A percentile compares a stretch with the other conserved stretches of the same genome.
phyloP scores from a whole-genome alignment of 179 eudicot species.

The Camellia oleifera region DNA sequence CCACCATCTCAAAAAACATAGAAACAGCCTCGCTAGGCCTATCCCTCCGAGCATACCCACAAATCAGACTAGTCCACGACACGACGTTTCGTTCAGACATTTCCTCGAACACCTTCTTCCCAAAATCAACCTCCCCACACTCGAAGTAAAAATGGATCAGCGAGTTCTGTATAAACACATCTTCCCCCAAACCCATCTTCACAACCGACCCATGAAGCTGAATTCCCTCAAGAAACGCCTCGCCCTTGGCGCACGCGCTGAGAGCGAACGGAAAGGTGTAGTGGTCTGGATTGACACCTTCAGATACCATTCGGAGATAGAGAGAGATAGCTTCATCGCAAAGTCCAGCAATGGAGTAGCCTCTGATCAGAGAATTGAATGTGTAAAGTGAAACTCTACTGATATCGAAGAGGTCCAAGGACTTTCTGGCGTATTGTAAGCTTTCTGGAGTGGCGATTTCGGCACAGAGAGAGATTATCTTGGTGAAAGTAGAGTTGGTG shows the following conservation, averaged over 20 bases:
- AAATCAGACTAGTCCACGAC: constrained; percentile 44
- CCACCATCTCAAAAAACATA: constrained; percentile 39
- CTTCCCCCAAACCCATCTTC: constrained; percentile 34
- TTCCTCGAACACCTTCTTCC: constrained; percentile 36
- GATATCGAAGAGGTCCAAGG: constrained; percentile 18
- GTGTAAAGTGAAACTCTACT: constrained; percentile 13
- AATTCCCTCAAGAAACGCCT: constrained; percentile 24
- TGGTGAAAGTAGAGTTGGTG: constrained; percentile 6
- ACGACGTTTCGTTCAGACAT: constrained; percentile 38
- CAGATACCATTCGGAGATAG: constrained; percentile 20
- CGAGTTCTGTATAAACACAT: constrained; percentile 29
- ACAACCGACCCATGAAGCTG: constrained; percentile 34
- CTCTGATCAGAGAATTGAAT: constrained; percentile 35
- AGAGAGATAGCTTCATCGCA: constrained; percentile 24
- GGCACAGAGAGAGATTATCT: constrained; percentile 27
- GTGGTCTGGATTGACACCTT: constrained; percentile 28
- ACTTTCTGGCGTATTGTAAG: constrained; percentile 32
- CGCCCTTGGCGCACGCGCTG: constrained; percentile 32
- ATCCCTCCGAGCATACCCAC: constrained; percentile 31
- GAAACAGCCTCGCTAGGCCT: constrained; percentile 28
- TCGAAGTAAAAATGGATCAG: constrained; percentile 35
- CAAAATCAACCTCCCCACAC: constrained; percentile 27
- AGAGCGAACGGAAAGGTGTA: constrained; percentile 35
- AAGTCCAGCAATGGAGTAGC: constrained; percentile 26
- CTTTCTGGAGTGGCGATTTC: constrained; percentile 31